Evolutionary conservation across 345 rosid genomes (phyloP), one percentile per base, ranked within the genome.

Genomic region (Excoecaria cochinchinensis): DNA sequence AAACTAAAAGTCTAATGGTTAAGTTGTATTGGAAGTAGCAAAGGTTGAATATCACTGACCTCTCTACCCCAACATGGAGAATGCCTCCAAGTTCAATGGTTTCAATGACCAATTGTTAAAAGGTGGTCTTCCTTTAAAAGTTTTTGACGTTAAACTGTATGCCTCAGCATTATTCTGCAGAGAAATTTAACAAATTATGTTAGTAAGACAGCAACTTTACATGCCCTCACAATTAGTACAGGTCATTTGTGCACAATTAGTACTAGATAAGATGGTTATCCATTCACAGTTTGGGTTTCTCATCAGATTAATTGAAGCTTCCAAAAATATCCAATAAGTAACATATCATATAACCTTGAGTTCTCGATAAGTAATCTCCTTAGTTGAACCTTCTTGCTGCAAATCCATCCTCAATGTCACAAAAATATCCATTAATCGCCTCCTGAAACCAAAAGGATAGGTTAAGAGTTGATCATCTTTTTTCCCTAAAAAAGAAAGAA

Each of bases 121-220:
- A 42, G 89, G 79, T 11, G 81, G 77, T 22, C 69, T 74, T 47
- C 71, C 81, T 78, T 85, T 90, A 38, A 87, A 83, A 48, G 65
- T 21, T 75, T 71, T 85, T 40, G 88, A 85, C 70, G 78, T 74
- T 77, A 69, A 65, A 66, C 62, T 79, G 80, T 90, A 93, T 66
- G 77, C 85, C 21, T 73, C 78, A 42, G 92, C 94, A 72, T 82
- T 79, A 17, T 90, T 87, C 99, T 90, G 88, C 84, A 86, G 59
- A 74, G 0, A 74, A 71, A 59, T 67, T 59, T 48, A 57, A 47
- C 73, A 14, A 15, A 69, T 53, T 50, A 76, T 61, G 68, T 62
- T 36, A 61, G 42, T 10, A 64, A 22, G 9, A 74, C 4, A 61
- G 39, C 25, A 19, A 51, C 39, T 67, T 51, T 14, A 60, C 4